These are phyloP conservation scores for Penstemon davidsonii DNA, from an alignment of 257 asterid species.

Conservation along the genomic window DNA sequence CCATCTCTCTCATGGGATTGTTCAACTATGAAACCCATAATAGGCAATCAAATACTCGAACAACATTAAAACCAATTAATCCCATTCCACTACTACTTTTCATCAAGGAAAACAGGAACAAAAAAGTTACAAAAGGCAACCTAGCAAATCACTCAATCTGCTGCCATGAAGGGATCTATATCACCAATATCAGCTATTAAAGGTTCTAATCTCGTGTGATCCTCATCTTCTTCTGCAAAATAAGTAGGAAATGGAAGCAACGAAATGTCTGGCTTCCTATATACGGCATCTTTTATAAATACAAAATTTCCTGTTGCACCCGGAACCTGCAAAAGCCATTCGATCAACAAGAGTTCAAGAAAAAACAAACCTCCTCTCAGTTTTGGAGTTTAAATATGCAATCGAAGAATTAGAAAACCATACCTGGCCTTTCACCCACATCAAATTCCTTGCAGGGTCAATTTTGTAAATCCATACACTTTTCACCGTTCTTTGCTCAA, in stretches of 20 bases:
- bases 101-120: slow-evolving; percentile 3
- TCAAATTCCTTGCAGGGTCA: slow-evolving; percentile 87
- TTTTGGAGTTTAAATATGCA: too few relatives aligned
- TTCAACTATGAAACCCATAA: neutral
- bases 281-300: slow-evolving; percentile 71
- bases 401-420: slow-evolving; percentile 20
- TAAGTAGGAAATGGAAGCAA: slow-evolving; percentile 86
- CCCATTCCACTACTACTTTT: neutral
- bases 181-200: slow-evolving; percentile 77
- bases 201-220: slow-evolving; percentile 51
- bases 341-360: neutral
- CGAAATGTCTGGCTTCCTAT: slow-evolving; percentile 68
- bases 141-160: slow-evolving; percentile 45
- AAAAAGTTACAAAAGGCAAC: slow-evolving; percentile 10
- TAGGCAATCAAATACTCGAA: slow-evolving; percentile 20
- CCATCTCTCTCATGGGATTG: slow-evolving; percentile 17
- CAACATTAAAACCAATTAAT: slow-evolving; percentile 22
- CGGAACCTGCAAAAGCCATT: slow-evolving; percentile 61
- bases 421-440: slow-evolving; percentile 99
- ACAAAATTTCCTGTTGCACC: slow-evolving; percentile 93
- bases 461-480: slow-evolving; percentile 92
- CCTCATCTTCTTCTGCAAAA: slow-evolving; percentile 73
- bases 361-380: too few relatives aligned
- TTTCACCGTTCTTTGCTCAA: slow-evolving; percentile 77
- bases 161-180: slow-evolving; percentile 87